Evolutionary conservation across 768 basidiomycete species (phyloP), one percentile per base, ranked within the genome.

Genomic region (Rhodosporidiobolus odoratus): DNA sequence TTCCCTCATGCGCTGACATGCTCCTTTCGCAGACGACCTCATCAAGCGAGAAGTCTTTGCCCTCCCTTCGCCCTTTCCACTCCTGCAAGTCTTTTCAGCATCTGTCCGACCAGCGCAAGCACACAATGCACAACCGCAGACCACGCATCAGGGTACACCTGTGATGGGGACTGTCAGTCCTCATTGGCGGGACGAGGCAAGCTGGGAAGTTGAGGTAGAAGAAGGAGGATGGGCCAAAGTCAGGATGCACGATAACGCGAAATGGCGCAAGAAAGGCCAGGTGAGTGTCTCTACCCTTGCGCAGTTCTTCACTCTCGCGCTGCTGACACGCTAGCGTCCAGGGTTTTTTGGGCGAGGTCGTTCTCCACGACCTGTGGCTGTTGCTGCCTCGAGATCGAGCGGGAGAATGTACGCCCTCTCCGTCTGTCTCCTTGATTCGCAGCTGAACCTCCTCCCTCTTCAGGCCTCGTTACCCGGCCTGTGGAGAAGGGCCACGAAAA

Each of bases 41-140:
- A 70, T 74, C 69, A 74, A 74, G 66, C 73, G 73, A 9, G 73
- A 74, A 19, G 69, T 74, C 27, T 74, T 74, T 52, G 50, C 41
- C 17, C 60, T 71, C 9, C 69, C 69, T 5, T 62, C 65, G 7
- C 69, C 69, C 0, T 66, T 71, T 38, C 60, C 60, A 2, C 27
- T 71, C 47, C 69, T 71, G 7, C 69, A 62, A 35, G 15, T 62
- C 48, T 71, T 32, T 48, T 19, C 56, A 25, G 5, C 50, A 21
- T 12, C 41, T 23, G 7, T 48, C 48, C 54, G 61, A 32, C 38
- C 64, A 0, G n/a, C 56, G 40, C 23, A 41, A 35, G 45, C 54
- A 32, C 41, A 61, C 59, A 53, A 37, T 34, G n/a, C 69, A 50
- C 21, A 34, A 30, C 53, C 69, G 25, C 3, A 27, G 34, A n/a